A percentile compares a stretch with the other conserved stretches of the same genome.
Evolutionary conservation across 2,329 filamentous ascomycete species (phyloP).

Genomic region (Tympanopsis confertula): DNA sequence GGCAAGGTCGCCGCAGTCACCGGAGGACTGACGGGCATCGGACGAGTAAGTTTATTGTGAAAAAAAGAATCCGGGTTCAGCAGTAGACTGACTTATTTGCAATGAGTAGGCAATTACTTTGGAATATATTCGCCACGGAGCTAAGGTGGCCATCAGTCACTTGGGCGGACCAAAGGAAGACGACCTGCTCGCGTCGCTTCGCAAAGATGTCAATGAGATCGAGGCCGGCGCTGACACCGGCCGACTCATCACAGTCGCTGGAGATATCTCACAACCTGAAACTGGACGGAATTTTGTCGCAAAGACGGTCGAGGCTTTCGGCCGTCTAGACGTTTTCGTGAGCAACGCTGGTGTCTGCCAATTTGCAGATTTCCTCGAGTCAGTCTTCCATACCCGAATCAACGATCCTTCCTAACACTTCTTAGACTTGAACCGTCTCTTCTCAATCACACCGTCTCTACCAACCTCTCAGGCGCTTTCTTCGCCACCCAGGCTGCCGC

Average conservation of each 20-base stretch:
- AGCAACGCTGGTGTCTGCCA: conserved; percentile 58
- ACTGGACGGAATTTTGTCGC: conserved; percentile 45
- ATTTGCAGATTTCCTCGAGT: conserved; percentile 58
- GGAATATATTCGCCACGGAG: conserved; percentile 50
- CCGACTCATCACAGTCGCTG: conserved; percentile 39
- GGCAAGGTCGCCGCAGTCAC: conserved; percentile 54
- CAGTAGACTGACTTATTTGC: too few relatives aligned
- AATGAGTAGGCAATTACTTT: conserved; percentile 52
- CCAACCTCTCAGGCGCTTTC: conserved; percentile 56
- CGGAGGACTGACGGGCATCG: conserved; percentile 55
- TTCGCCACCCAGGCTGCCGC: conserved; percentile 55
- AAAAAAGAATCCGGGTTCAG: too few relatives aligned
- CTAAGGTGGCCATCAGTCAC: conserved; percentile 50
- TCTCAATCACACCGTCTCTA: conserved; percentile 43
- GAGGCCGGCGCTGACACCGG: conserved; percentile 27
- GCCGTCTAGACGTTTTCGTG: conserved; percentile 45
- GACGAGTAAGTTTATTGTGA: conserved; percentile 14
- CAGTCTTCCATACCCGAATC: not conserved
- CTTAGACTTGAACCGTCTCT: conserved; percentile 37
- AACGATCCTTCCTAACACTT: not conserved
- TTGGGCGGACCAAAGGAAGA: conserved; percentile 26
- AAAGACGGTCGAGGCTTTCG: conserved; percentile 38
- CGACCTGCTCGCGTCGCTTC: conserved; percentile 14
- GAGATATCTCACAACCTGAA: conserved; percentile 51
- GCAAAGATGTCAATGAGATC: conserved; percentile 20